phyloP scores from a whole-genome alignment of 2,329 filamentous ascomycete species.

The Colletotrichum coccodes region DNA sequence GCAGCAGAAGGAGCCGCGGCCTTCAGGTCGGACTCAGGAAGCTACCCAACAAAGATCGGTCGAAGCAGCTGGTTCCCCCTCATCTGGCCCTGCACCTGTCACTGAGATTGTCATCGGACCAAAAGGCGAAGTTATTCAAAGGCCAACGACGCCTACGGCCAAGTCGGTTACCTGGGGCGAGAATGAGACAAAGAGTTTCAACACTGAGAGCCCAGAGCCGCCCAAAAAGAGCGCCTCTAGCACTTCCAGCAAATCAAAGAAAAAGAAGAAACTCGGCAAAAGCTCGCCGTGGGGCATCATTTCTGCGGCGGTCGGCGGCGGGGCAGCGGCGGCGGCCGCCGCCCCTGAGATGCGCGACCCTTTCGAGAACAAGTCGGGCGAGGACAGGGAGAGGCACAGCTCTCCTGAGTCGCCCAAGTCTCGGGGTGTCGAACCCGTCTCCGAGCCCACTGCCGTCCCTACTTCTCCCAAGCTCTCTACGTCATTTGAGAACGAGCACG shows the following conservation, averaged over 20 bases:
- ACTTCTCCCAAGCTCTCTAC: constrained; percentile 26
- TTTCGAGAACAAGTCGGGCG: constrained; percentile 29
- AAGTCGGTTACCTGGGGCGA: constrained; percentile 74
- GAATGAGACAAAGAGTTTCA: constrained; percentile 72
- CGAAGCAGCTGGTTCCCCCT: constrained; percentile 14
- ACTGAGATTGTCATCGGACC: constrained; percentile 51
- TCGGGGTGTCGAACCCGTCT: constrained; percentile 29
- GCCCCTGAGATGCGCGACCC: constrained; percentile 37
- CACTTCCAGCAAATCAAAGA: constrained; percentile 36
- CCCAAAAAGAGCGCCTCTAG: constrained; percentile 44
- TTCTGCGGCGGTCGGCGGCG: constrained; percentile 59
- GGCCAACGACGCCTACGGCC: constrained; percentile 55
- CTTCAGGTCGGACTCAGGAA: constrained; percentile 28
- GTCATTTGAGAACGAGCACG: constrained; percentile 51
- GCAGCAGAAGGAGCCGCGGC: constrained; percentile 33
- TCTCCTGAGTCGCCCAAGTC: constrained; percentile 35
- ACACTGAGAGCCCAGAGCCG: constrained; percentile 66
- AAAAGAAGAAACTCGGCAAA: constrained; percentile 46
- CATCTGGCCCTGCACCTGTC: constrained; percentile 36
- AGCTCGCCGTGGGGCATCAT: constrained; percentile 63
- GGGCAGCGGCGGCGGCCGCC: constrained; percentile 44
- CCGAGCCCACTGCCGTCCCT: not conserved
- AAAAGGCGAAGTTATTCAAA: constrained; percentile 54
- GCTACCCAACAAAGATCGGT: constrained; percentile 1
- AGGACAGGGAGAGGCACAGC: constrained; percentile 27